These are phyloP conservation scores for Pythium brassicae DNA, from an alignment of 352 stramenopile species.

Conservation along the genomic window DNA sequence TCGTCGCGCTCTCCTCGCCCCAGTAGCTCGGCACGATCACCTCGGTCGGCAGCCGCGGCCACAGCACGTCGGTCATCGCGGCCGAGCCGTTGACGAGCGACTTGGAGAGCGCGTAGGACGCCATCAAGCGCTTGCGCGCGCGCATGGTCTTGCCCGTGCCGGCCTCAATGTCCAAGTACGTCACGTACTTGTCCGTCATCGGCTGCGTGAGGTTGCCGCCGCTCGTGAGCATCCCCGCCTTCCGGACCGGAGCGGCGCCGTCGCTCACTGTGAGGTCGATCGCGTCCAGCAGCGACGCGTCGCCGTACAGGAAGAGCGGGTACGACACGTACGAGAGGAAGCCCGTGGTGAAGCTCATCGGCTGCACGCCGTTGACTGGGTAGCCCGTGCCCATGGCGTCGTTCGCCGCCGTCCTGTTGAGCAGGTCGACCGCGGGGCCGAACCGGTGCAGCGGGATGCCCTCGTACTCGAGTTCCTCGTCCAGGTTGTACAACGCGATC, in stretches of 20 bases:
- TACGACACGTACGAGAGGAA: conserved; percentile 73
- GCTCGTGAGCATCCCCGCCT: conserved; percentile 34
- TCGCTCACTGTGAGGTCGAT: conserved; percentile 61
- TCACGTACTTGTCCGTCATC: conserved; percentile 45
- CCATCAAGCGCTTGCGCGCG: conserved; percentile 53
- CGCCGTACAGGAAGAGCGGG: conserved; percentile 56
- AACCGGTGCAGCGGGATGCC: conserved; percentile 56
- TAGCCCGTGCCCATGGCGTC: conserved; percentile 32
- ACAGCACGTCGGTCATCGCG: conserved; percentile 66
- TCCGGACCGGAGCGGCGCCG: conserved; percentile 36
- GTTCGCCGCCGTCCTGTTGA: conserved; percentile 17
- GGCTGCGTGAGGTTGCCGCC: conserved; percentile 29
- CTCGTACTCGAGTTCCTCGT: conserved; percentile 35
- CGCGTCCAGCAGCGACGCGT: conserved; percentile 32
- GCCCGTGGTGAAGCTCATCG: conserved; percentile 53
- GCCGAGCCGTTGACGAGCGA: conserved; percentile 26
- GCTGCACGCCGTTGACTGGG: conserved; percentile 60
- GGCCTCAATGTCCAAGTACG: conserved; percentile 61
- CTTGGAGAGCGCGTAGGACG: conserved; percentile 45
- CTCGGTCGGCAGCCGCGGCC: conserved; percentile 40
- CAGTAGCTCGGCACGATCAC: conserved; percentile 61
- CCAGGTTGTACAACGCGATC: conserved; percentile 43
- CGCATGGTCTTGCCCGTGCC: conserved; percentile 67
- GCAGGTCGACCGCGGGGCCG: conserved; percentile 27
- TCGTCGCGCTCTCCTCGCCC: conserved; percentile 41